Evolutionary conservation across 2,329 filamentous ascomycete genomes (phyloP).

Genomic region (Cadophora sp.): DNA sequence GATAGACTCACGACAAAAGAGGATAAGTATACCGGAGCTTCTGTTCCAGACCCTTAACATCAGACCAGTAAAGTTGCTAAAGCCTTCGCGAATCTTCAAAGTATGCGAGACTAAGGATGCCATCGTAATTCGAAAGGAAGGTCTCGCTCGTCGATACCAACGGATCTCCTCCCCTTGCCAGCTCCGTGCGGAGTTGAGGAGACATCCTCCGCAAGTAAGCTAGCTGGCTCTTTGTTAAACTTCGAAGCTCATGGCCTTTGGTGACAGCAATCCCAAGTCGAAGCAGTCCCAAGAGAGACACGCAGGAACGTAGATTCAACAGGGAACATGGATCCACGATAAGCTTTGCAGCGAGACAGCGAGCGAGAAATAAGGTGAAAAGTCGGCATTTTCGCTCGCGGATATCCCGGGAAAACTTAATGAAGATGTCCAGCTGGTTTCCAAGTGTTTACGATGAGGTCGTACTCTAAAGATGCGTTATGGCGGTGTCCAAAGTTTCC

Average conservation of each 20-base stretch:
- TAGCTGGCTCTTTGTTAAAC: too few relatives aligned
- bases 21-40: too few relatives aligned
- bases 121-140: too few relatives aligned
- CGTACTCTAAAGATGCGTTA: neutral
- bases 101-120: too few relatives aligned
- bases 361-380: neutral
- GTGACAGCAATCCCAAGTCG: neutral
- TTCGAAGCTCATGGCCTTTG: neutral
- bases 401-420: neutral
- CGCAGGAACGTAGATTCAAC: neutral
- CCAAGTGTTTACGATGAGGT: neutral
- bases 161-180: too few relatives aligned
- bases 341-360: neutral
- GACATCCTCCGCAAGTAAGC: too few relatives aligned
- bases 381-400: neutral
- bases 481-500: neutral
- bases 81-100: too few relatives aligned
- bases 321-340: neutral
- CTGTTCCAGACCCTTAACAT: too few relatives aligned
- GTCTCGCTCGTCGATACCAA: too few relatives aligned
- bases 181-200: too few relatives aligned
- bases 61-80: neutral
- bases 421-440: neutral
- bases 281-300: neutral
- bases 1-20: too few relatives aligned